A percentile compares a stretch with the other conserved stretches of the same genome.
Evolutionary conservation across 2,329 filamentous ascomycete species (phyloP).

Genomic region (Macrophomina phaseolina): DNA sequence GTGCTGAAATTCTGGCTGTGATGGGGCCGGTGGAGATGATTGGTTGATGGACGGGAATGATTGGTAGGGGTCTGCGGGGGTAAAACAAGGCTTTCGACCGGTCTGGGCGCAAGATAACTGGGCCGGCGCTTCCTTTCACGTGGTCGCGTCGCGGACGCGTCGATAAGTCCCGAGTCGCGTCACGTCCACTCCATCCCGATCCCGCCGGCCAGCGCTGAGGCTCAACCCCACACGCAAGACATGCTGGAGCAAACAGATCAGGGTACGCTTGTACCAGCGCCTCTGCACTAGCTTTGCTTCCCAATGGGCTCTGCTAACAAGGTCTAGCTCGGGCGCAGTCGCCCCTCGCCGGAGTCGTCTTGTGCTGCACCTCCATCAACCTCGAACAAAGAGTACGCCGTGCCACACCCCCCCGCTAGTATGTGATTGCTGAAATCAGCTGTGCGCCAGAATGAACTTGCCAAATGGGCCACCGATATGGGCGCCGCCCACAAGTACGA

Average conservation of each 20-base stretch:
- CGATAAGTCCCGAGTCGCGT: neutral
- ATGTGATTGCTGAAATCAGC: conserved; percentile 21
- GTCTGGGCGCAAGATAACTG: neutral
- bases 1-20: no score
- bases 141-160: conserved; percentile 22
- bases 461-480: conserved; percentile 73
- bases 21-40: no score
- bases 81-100: neutral
- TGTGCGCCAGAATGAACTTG: conserved; percentile 58
- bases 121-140: neutral
- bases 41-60: no score
- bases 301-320: conserved; percentile 29
- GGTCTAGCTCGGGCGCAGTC: conserved; percentile 39
- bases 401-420: neutral
- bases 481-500: conserved; percentile 88
- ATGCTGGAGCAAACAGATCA: conserved; percentile 37
- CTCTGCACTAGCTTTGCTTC: neutral
- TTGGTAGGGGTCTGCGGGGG: no score
- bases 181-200: conserved; percentile 8
- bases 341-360: conserved; percentile 65
- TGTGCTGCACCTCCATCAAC: conserved; percentile 87
- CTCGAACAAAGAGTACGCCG: conserved; percentile 75
- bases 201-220: conserved; percentile 13
- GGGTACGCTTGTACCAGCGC: conserved; percentile 32
- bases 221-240: conserved; percentile 21